Conservation (phyloP, 2,329 filamentous ascomycete genomes). For the Exutisphaerella laricina region DNA sequence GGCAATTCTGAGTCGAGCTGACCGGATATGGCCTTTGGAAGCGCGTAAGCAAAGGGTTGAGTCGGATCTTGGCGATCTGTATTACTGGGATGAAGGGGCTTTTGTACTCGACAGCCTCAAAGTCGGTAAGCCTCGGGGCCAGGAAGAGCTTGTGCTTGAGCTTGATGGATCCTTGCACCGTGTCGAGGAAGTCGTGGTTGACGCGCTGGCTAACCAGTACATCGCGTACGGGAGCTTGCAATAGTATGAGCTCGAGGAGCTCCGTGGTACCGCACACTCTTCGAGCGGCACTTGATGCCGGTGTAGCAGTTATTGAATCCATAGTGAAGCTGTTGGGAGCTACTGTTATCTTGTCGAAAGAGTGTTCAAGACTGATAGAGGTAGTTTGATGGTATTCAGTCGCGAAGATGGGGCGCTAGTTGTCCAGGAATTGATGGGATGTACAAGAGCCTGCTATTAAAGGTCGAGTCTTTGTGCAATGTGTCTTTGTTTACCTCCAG, state of each 20-base stretch:
- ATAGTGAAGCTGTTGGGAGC: background rate
- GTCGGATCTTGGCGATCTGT: background rate
- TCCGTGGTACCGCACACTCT: background rate
- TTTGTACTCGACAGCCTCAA: background rate
- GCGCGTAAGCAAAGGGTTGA: no score
- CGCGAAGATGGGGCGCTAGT: background rate
- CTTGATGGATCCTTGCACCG: background rate
- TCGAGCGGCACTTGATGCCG: background rate
- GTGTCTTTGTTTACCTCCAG: no score
- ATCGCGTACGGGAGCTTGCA: conserved; percentile 1
- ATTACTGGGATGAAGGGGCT: background rate
- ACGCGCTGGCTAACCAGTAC: background rate
- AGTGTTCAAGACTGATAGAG: background rate
- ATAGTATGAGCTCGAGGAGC: conserved; percentile 8
- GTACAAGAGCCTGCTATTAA: background rate
- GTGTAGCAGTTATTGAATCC: background rate
- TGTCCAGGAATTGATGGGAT: background rate
- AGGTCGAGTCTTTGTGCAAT: no score
- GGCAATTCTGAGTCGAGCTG: no score
- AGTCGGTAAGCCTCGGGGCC: background rate
- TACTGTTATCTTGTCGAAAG: background rate
- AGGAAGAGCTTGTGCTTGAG: conserved; percentile 3
- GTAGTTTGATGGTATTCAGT: background rate
- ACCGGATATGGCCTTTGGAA: no score
- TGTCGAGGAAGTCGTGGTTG: background rate